Base-by-base conservation (phyloP, 2,329 filamentous ascomycete species). In the Metarhizium guizhouense region DNA sequence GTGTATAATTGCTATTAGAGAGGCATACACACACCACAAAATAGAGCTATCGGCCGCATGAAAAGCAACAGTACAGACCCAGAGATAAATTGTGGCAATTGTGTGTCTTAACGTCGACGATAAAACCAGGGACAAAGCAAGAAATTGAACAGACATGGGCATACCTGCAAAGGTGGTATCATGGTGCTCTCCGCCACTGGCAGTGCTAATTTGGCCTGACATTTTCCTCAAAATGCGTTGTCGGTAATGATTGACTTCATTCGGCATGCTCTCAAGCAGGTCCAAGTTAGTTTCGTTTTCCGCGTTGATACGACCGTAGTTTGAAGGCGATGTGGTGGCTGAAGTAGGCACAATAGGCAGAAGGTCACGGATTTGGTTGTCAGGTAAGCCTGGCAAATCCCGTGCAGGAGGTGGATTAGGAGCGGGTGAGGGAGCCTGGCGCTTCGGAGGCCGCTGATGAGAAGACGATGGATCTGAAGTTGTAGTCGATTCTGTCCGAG, bases 261-360 rank as follows among this genome's bases (percentile, higher is more conserved):
- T 62, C 1, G 66, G 63, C 36, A 70, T 63, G 32, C 61, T 56
- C 16, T 64, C 58, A 36, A 72, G 58, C 6, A 69, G 57, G 20
- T 59, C 58, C n/a, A 71, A 58, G 56, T 67, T 68, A 34, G 65
- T 63, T 59, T 72, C 67, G 52, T 71, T 66, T 57, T 70, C 70
- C 2, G 70, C 67, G 54, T 71, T 68, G 58, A 70, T 60, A 42
- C 68, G 63, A 47, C 67, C 70, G 56, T 70, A 72, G 52, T 64
- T 63, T 47, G 54, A 53, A 7, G 61, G 56, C 14, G 61, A 65
- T 10, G 62, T 58, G 11, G 58, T 56, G 6, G 49, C 59, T 7
- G 56, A 38, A 7, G 62, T 60, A 18, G 63, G 57, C 11, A 61
- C 40, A n/a, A 57, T 53, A 45, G 60, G 58, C 34, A 58, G 32